Percentiles rank a stretch among this genome's conserved stretches.
phyloP scores from a whole-genome alignment of 2,329 filamentous ascomycete species.

The Cladosporium halotolerans region DNA sequence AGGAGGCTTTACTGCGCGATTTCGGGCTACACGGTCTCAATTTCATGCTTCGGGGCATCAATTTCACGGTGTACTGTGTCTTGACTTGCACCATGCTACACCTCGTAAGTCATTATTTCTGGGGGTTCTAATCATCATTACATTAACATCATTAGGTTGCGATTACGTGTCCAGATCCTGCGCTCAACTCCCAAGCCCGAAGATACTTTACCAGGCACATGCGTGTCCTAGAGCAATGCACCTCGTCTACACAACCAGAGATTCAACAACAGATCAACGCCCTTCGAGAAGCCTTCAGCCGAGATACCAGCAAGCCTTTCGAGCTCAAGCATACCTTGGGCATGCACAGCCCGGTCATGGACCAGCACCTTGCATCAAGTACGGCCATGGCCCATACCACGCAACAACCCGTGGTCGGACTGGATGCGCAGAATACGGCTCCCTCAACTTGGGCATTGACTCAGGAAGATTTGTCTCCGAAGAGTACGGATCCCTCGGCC shows the following conservation, averaged over 20 bases:
- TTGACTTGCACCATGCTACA: constrained; percentile 90
- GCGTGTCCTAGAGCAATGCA: constrained; percentile 83
- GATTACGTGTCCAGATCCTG: constrained; percentile 85
- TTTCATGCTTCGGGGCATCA: constrained; percentile 90
- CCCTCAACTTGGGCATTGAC: background rate
- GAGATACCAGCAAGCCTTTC: constrained; percentile 76
- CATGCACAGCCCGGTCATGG: constrained; percentile 58
- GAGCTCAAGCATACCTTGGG: constrained; percentile 75
- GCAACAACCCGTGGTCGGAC: background rate
- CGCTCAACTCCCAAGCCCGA: constrained; percentile 75
- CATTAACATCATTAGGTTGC: constrained; percentile 59
- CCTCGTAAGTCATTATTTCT: constrained; percentile 56
- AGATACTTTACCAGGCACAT: constrained; percentile 91
- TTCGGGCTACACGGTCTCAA: constrained; percentile 75
- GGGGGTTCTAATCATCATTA: constrained; percentile 19
- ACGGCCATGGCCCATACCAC: constrained; percentile 15
- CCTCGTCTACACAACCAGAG: constrained; percentile 74
- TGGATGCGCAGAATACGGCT: too few species aligned
- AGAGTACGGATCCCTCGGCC: background rate
- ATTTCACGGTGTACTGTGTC: constrained; percentile 89
- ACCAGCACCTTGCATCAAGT: constrained; percentile 24
- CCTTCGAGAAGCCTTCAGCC: constrained; percentile 84
- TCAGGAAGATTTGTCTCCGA: background rate
- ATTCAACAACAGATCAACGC: constrained; percentile 86
- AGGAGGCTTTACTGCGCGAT: constrained; percentile 71